Base-by-base conservation (phyloP, 306 rosid species). In the Arachis hypogaea region DNA sequence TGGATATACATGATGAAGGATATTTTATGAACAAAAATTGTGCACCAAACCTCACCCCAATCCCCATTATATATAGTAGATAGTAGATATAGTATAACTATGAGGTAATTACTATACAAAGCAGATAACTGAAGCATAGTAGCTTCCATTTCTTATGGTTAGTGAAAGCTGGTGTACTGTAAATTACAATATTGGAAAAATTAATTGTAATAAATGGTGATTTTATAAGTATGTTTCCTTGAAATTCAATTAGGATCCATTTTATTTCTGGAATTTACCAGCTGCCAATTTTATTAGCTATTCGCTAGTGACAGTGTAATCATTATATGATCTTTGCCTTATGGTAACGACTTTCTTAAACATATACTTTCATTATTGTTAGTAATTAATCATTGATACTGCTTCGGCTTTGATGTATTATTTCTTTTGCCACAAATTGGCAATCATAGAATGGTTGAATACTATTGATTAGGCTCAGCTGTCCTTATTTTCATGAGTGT, bases 371-470 rank as follows among this genome's bases (percentile, higher is more conserved):
- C 28, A 22, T 72, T 66, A 49, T 46, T 65, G 4, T 33, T 33
- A 33, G 38, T 33, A 33, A 6, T 43, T 49, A 6, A 40, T 12
- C 11, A 71, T 14, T 51, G 46, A 51, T 56, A 57, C 38, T 36
- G 49, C 58, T 7, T 28, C 29, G 49, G 61, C 18, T 29, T 42
- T 1, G 63, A 33, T 73, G 36, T 42, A 33, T 51, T 52, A 58
- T 60, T 60, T 68, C 46, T 62, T 50, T 75, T 36, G 18, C 71
- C 22, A 28, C 69, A 59, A 72, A 63, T 75, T 58, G 9, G 55
- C 66, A 52, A 47, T 69, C 16, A n/a, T 40, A 47, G 69, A 63
- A 38, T 41, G 44, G 50, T 57, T 63, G 5, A 30, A 68, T 73
- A 33, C 6, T 57, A 66, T 41, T 28, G 2, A 18, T 36, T 33